A percentile compares a stretch with the other conserved stretches of the same genome.
phyloP scores from a whole-genome alignment of 371 early-diverging fungal species.

The Mucor sp. region DNA sequence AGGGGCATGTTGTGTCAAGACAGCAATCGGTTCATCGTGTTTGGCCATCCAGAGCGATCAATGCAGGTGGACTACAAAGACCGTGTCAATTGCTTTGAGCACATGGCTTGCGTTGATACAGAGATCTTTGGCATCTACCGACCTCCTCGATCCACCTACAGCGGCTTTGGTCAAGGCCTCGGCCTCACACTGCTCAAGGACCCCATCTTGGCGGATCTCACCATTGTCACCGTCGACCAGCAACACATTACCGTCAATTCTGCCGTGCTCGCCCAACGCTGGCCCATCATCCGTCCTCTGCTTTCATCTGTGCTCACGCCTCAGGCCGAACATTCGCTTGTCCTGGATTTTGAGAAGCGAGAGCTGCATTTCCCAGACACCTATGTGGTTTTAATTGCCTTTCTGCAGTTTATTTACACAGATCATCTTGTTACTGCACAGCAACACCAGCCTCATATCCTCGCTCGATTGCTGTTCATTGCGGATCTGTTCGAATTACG shows the following conservation, averaged over 20 bases:
- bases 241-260: conserved; percentile 61
- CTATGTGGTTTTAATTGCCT: conserved; percentile 56
- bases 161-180: conserved; percentile 43
- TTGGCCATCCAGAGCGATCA: conserved; percentile 71
- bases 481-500: conserved; percentile 57
- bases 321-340: neutral
- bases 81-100: conserved; percentile 63
- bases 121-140: conserved; percentile 66
- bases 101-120: conserved; percentile 60
- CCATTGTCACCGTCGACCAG: conserved; percentile 57
- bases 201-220: conserved; percentile 56
- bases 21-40: conserved; percentile 65
- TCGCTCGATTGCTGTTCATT: conserved; percentile 59
- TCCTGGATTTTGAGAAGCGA: conserved; percentile 14
- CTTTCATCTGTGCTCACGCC: conserved; percentile 24
- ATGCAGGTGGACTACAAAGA: conserved; percentile 71
- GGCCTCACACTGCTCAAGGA: conserved; percentile 63
- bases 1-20: conserved; percentile 60
- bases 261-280: conserved; percentile 63
- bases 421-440: conserved; percentile 62
- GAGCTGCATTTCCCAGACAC: conserved; percentile 53
- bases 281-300: conserved; percentile 53
- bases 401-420: conserved; percentile 70
- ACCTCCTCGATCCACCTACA: conserved; percentile 40
- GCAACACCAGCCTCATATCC: conserved; percentile 51